A percentile compares a stretch with the other conserved stretches of the same genome.
phyloP scores from a whole-genome alignment of 371 early-diverging fungal species.

The Choanephora cucurbitarum region DNA sequence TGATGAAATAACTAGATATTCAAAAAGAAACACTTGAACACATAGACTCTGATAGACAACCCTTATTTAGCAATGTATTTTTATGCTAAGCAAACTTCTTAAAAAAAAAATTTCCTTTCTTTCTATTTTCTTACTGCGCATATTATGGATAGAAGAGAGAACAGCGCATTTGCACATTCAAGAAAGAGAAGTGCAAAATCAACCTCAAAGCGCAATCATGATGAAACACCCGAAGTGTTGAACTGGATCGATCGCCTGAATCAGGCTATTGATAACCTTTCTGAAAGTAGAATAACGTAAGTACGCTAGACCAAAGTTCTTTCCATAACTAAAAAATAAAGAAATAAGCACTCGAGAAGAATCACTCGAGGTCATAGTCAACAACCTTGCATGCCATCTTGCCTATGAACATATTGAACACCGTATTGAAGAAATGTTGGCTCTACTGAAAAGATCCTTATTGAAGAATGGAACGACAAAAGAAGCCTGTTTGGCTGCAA shows the following conservation, averaged over 20 bases:
- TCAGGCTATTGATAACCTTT: constrained; percentile 41
- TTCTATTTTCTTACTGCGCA: too few relatives aligned
- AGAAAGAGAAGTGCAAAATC: constrained; percentile 6
- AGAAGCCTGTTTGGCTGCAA: constrained; percentile 65
- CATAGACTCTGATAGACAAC: too few relatives aligned
- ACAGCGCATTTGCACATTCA: too few relatives aligned
- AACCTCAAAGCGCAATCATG: background rate
- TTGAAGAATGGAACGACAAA: constrained; percentile 51
- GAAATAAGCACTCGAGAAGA: constrained; percentile 37
- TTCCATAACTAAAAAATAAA: background rate
- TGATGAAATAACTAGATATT: too few relatives aligned
- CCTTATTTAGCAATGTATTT: too few relatives aligned
- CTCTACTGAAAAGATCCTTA: constrained; percentile 58
- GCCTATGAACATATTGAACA: constrained; percentile 32
- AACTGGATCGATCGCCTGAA: constrained; percentile 36
- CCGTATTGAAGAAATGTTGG: constrained; percentile 47
- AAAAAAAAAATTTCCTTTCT: too few relatives aligned
- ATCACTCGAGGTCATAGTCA: constrained; percentile 27
- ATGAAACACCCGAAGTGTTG: constrained; percentile 2
- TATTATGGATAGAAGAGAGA: too few relatives aligned
- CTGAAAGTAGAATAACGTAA: constrained; percentile 40
- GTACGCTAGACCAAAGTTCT: too few relatives aligned
- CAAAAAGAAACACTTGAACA: too few relatives aligned
- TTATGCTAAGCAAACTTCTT: too few relatives aligned
- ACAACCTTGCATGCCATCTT: constrained; percentile 29